Percentiles rank a stretch among this genome's conserved stretches.
Evolutionary conservation across 805 yeast species (phyloP).

Genomic region (Myxozyma mucilagina): DNA sequence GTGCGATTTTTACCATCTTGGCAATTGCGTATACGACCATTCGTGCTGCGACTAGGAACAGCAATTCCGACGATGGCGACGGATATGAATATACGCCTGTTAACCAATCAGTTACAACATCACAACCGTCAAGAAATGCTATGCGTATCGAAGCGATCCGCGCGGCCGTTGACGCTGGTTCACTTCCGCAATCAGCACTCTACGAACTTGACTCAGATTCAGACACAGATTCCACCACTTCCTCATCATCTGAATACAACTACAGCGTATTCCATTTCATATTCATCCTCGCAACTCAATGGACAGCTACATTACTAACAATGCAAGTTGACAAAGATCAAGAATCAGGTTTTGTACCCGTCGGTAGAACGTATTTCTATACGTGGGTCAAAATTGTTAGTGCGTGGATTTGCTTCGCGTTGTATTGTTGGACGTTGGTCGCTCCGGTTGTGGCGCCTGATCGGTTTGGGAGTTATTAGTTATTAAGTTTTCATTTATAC

Average conservation of each 20-base stretch:
- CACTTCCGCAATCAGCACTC: constrained; percentile 89
- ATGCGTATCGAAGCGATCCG: constrained; percentile 84
- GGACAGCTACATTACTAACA: constrained; percentile 90
- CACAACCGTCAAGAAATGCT: constrained; percentile 58
- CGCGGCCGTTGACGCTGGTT: constrained; percentile 95
- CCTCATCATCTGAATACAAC: constrained; percentile 56
- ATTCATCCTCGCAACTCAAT: constrained; percentile 93
- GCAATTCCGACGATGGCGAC: constrained; percentile 38
- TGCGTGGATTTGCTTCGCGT: constrained; percentile 84
- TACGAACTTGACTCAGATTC: constrained; percentile 53
- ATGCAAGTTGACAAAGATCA: constrained; percentile 77
- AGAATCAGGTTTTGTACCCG: constrained; percentile 82
- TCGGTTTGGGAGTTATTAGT: constrained; percentile 51
- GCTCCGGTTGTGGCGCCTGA: constrained; percentile 94
- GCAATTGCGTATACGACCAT: constrained; percentile 98
- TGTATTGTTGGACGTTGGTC: constrained; percentile 86
- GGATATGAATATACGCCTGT: constrained; percentile 23
- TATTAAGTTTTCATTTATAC: neutral
- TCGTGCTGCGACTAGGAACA: constrained; percentile 78
- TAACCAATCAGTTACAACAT: constrained; percentile 39
- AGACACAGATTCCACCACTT: constrained; percentile 44
- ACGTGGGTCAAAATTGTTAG: constrained; percentile 91
- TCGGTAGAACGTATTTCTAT: constrained; percentile 93
- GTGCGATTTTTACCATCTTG: constrained; percentile 88
- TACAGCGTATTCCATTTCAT: constrained; percentile 86